A percentile compares a stretch with the other conserved stretches of the same genome.
These are phyloP conservation scores for Gleditsia sinensis DNA, from an alignment of 306 rosid genomes.

Conservation along the genomic window DNA sequence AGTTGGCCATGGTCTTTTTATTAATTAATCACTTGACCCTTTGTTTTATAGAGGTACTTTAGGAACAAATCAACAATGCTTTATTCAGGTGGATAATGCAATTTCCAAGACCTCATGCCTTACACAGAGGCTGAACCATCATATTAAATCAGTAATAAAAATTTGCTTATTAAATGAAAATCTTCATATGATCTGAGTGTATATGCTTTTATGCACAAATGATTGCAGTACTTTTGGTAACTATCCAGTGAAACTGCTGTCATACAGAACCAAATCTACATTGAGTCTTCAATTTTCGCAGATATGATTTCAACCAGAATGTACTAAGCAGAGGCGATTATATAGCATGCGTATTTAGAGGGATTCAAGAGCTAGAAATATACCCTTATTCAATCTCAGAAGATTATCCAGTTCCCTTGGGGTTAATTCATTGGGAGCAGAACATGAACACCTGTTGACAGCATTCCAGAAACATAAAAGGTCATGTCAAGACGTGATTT, in stretches of 20 bases:
- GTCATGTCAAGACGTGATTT: constrained; percentile 26
- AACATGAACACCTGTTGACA: constrained; percentile 78
- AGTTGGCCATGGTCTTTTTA: neutral
- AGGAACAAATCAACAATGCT: neutral
- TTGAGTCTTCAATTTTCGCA: constrained; percentile 5
- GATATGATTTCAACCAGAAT: constrained; percentile 17
- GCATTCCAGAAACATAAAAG: constrained; percentile 32
- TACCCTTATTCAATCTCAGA: constrained; percentile 81
- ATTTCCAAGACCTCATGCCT: neutral
- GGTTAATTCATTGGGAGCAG: constrained; percentile 79
- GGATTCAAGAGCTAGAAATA: constrained; percentile 30
- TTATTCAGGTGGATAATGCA: neutral
- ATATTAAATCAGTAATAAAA: neutral
- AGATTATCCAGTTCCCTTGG: constrained; percentile 84
- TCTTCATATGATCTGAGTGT: neutral
- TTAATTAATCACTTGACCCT: neutral
- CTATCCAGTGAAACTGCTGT: constrained; percentile 10
- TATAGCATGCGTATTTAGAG: constrained; percentile 2
- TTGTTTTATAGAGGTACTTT: neutral
- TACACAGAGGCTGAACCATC: neutral
- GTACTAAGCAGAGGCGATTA: constrained; percentile 13
- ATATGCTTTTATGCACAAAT: neutral
- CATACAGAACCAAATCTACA: constrained; percentile 21
- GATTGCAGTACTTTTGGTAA: constrained; percentile 7
- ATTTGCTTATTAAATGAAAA: constrained; percentile 15